These are phyloP conservation scores for Tieghemostelium lacteum DNA, from an alignment of 78 protist species.

Conservation along the genomic window DNA sequence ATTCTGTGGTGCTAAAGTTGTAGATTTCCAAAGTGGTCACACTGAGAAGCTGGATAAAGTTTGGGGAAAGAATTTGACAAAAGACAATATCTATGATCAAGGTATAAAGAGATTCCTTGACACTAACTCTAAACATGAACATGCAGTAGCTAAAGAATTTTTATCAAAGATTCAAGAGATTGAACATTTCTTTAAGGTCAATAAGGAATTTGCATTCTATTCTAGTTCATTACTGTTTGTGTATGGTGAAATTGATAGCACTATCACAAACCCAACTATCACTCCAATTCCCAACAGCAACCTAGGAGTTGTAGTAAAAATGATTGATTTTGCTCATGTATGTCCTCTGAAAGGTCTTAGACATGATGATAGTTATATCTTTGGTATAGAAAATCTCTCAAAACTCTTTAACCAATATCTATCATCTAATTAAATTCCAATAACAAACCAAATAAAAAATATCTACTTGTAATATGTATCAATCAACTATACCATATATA, in stretches of 20 bases:
- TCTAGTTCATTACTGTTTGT: slow-evolving; percentile 57
- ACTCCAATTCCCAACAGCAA: neutral
- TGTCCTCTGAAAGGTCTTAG: slow-evolving; percentile 2
- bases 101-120: slow-evolving; percentile 26
- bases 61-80: slow-evolving; percentile 60
- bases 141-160: slow-evolving; percentile 2
- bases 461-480: too few relatives aligned
- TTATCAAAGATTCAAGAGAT: neutral
- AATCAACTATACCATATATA: too few relatives aligned
- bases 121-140: neutral
- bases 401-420: neutral
- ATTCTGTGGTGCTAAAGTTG: slow-evolving; percentile 65
- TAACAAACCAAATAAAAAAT: too few relatives aligned
- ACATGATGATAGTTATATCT: slow-evolving; percentile 17
- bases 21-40: neutral
- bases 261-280: neutral
- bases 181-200: slow-evolving; percentile 4
- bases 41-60: slow-evolving; percentile 9
- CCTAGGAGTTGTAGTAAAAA: slow-evolving; percentile 22
- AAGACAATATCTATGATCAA: slow-evolving; percentile 20
- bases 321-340: slow-evolving; percentile 82
- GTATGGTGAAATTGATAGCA: slow-evolving; percentile 26
- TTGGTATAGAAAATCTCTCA: slow-evolving; percentile 28
- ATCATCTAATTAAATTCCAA: too few relatives aligned
- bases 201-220: slow-evolving; percentile 24